These are phyloP conservation scores for Tylopilus intermedius DNA, from an alignment of 768 basidiomycete species.

Conservation along the genomic window DNA sequence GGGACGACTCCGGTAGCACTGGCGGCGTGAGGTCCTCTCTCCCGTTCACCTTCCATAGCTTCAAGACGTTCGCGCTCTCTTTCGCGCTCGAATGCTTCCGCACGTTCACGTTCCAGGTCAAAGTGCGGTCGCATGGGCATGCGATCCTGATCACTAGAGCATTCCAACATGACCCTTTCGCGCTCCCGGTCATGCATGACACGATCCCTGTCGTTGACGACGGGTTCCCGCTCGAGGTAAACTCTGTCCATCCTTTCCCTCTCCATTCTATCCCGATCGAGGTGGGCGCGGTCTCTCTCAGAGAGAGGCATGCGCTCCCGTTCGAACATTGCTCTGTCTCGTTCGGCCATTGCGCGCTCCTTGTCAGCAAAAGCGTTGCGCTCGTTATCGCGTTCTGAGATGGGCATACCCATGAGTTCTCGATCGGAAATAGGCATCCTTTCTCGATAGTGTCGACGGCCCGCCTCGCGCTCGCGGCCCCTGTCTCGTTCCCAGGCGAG, in stretches of 20 bases:
- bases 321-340: constrained; percentile 21
- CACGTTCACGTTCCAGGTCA: constrained; percentile 26
- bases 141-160: constrained; percentile 25
- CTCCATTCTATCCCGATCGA: constrained; percentile 22
- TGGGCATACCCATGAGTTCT: constrained; percentile 18
- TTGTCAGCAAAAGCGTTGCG: constrained; percentile 16
- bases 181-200: constrained; percentile 24
- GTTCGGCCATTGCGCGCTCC: constrained; percentile 21
- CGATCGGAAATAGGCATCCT: constrained; percentile 20
- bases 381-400: constrained; percentile 22
- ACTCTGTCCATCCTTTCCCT: constrained; percentile 22
- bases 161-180: constrained; percentile 20
- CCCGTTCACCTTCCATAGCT: constrained; percentile 28
- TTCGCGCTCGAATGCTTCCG: constrained; percentile 31
- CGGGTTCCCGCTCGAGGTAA: constrained; percentile 22
- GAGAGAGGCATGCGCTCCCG: constrained; percentile 19
- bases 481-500: constrained; percentile 27
- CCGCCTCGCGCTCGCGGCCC: constrained; percentile 22
- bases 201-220: constrained; percentile 23
- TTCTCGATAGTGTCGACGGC: constrained; percentile 26
- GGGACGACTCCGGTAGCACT: constrained; percentile 1
- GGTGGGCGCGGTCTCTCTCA: constrained; percentile 20
- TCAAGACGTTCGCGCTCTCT: constrained; percentile 30
- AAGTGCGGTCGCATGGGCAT: constrained; percentile 18
- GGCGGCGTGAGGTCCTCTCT: constrained; percentile 22